A percentile compares a stretch with the other conserved stretches of the same genome.
Evolutionary conservation across 345 rosid genomes (phyloP).

Genomic region (Cardamine resedifolia): DNA sequence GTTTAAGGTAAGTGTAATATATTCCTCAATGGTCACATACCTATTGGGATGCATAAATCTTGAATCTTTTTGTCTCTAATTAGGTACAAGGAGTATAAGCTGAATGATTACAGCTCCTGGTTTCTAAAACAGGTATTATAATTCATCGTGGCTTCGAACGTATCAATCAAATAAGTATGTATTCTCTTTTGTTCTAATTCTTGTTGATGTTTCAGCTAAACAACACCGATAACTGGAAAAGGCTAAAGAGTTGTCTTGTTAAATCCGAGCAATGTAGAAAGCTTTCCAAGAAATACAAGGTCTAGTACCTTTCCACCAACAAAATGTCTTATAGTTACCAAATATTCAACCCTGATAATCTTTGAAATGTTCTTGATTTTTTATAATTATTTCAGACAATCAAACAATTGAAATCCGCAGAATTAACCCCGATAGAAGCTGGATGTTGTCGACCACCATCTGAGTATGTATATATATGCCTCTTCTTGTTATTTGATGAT

Average conservation of each 20-base stretch:
- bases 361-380: slow-evolving; percentile 1
- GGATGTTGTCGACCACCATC: slow-evolving; percentile 97
- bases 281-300: slow-evolving; percentile 73
- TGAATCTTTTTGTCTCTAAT: background rate
- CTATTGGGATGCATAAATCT: slow-evolving; percentile 15
- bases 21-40: background rate
- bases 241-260: slow-evolving; percentile 86
- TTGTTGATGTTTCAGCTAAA: slow-evolving; percentile 55
- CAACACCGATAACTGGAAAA: slow-evolving; percentile 66
- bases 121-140: slow-evolving; percentile 64
- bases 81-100: slow-evolving; percentile 96
- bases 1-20: slow-evolving; percentile 56
- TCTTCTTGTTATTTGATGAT: background rate
- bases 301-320: slow-evolving; percentile 21
- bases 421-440: slow-evolving; percentile 80
- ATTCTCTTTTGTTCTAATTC: background rate
- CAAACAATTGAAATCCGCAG: slow-evolving; percentile 66
- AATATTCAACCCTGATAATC: slow-evolving; percentile 1
- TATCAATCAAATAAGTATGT: background rate
- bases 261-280: slow-evolving; percentile 72
- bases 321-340: slow-evolving; percentile 15
- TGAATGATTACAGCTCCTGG: slow-evolving; percentile 90
- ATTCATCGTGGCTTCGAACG: background rate
- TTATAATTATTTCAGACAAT: slow-evolving; percentile 49
- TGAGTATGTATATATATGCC: slow-evolving; percentile 58